A percentile compares a stretch with the other conserved stretches of the same genome.
Evolutionary conservation across 2,329 filamentous ascomycete genomes (phyloP).

Genomic region (Beauveria sp.): DNA sequence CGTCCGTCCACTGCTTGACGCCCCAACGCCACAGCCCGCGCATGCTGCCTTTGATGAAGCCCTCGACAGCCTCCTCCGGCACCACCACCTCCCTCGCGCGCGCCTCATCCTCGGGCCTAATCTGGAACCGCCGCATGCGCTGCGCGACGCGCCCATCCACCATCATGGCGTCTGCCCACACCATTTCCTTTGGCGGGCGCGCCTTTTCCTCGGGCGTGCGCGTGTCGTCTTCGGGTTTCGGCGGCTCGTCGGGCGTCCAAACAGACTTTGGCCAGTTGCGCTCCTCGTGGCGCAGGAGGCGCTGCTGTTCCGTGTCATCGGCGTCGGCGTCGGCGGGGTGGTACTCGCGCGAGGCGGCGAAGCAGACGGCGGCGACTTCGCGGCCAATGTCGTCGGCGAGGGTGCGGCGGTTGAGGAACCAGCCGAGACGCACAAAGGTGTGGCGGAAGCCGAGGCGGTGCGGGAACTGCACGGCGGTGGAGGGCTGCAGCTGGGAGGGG

Average conservation of each 20-base stretch:
- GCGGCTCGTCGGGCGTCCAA: constrained; percentile 46
- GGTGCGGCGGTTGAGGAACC: constrained; percentile 76
- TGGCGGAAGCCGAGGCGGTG: constrained; percentile 90
- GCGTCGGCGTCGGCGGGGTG: constrained; percentile 24
- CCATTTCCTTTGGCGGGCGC: constrained; percentile 52
- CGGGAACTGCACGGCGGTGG: constrained; percentile 67
- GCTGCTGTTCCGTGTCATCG: constrained; percentile 35
- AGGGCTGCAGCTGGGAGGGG: constrained; percentile 66
- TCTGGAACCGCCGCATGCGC: constrained; percentile 73
- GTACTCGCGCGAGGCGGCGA: constrained; percentile 50
- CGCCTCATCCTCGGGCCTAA: constrained; percentile 62
- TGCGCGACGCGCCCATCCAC: constrained; percentile 67
- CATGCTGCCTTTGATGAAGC: constrained; percentile 56
- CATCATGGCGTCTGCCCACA: constrained; percentile 69
- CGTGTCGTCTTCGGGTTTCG: constrained; percentile 2
- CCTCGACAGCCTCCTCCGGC: constrained; percentile 61
- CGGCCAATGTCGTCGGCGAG: constrained; percentile 85
- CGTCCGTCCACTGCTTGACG: constrained; percentile 28
- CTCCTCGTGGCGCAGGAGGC: constrained; percentile 63
- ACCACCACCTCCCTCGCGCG: constrained; percentile 55
- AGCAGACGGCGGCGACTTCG: constrained; percentile 77
- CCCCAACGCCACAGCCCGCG: constrained; percentile 47
- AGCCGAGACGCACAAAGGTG: constrained; percentile 76
- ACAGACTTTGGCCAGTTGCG: constrained; percentile 77
- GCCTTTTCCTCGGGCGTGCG: constrained; percentile 34